Evolutionary conservation across 2,329 filamentous ascomycete species (phyloP).

Genomic region (Penicillium sp.): DNA sequence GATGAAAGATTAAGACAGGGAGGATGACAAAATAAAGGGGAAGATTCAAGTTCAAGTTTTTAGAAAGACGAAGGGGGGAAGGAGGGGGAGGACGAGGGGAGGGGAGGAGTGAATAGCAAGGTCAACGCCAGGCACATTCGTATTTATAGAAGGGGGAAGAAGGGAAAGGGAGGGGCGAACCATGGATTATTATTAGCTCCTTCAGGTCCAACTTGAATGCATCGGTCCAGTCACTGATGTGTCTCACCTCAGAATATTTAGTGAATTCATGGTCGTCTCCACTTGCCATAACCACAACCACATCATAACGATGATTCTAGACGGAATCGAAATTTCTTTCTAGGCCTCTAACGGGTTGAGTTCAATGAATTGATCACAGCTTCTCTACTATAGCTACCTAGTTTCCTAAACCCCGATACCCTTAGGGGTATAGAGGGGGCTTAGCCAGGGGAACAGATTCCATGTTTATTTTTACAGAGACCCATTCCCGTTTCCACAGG

Average conservation of each 20-base stretch:
- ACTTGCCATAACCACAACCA: neutral
- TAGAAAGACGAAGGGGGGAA: constrained; percentile 2
- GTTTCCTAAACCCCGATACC: neutral
- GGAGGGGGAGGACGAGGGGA: constrained; percentile 1
- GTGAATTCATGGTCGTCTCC: neutral
- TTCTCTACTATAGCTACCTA: neutral
- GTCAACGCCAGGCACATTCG: constrained; percentile 6
- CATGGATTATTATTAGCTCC: constrained; percentile 1
- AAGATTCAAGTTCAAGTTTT: constrained; percentile 1
- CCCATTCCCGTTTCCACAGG: constrained; percentile 3
- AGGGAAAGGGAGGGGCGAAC: constrained; percentile 18
- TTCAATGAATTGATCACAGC: no score
- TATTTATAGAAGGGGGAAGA: constrained; percentile 24
- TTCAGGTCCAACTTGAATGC: constrained; percentile 3
- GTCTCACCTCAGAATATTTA: constrained; percentile 3
- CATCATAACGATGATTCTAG: neutral
- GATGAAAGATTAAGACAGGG: neutral
- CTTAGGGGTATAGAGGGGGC: neutral
- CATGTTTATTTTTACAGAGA: constrained; percentile 6
- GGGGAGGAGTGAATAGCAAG: constrained; percentile 1
- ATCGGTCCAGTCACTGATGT: constrained; percentile 5
- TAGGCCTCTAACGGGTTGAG: no score
- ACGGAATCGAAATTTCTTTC: neutral
- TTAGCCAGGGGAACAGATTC: neutral
- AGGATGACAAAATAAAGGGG: neutral